Evolutionary conservation across 2,329 filamentous ascomycete species (phyloP), one percentile per base, ranked within the genome.

Genomic region (Ophiocordyceps robertsii): DNA sequence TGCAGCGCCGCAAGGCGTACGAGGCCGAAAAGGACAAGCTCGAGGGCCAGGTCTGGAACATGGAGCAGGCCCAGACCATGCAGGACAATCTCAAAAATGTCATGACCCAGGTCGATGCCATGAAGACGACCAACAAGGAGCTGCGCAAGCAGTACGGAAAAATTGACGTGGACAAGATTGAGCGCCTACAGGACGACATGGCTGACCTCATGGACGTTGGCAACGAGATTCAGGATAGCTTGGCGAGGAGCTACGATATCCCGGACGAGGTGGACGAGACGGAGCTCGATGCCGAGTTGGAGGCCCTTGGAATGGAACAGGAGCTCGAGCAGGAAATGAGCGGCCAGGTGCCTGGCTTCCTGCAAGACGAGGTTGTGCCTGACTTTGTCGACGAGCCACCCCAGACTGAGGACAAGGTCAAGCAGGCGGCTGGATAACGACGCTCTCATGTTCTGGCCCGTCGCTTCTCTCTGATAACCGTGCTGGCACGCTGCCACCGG

Each of bases 31-130:
- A 90, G 50, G 88, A 95, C 56, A 89, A 96, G 66, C 79, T 96
- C 42, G 84, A 94, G 65, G 76, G 82, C 50, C 92, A 98, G 66
- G 86, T 86, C 19, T 96, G 89, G 89, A 96, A 96, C 67, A 95
- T 98, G 89, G 89, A 96, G 67, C 89, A 95, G 66, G 89, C 90
- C 3, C 84, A 84, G 60, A 93, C 89, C 75, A 95, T 96, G 90
- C 88, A 94, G 68, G 90, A 96, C 66, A 96, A 96, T 59, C 75
- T 98, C 42, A 92, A 93, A 63, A 96, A 96, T 63, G 90, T 92
- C 49, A 95, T 95, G 89, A 93, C 88, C 16, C 95, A 92, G 27
- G 89, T 96, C 37, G 90, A 96, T 61, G 89, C 90, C 11, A 90
- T 98, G 77, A 93, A 95, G 75, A 88, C 84, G 2, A 95, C 90